phyloP scores from a whole-genome alignment of 1,284 basidiomycete species.

The Ganoderma leucocontextum region DNA sequence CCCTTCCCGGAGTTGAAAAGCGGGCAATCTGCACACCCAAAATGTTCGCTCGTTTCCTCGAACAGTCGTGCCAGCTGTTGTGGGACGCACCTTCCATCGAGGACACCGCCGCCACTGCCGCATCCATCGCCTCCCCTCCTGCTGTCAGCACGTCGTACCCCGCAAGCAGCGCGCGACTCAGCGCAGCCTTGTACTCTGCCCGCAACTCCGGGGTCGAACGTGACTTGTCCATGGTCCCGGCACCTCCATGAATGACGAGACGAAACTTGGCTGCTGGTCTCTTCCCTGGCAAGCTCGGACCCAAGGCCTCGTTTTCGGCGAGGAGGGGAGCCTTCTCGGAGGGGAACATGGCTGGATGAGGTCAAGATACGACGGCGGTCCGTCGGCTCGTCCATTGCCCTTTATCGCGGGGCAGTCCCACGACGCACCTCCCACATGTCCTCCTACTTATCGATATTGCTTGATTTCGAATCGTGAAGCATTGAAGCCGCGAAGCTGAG shows the following conservation, averaged over 20 bases:
- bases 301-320: background rate
- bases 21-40: slow-evolving; percentile 61
- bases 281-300: background rate
- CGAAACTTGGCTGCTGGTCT: slow-evolving; percentile 45
- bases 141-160: slow-evolving; percentile 69
- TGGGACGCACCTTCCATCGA: slow-evolving; percentile 70
- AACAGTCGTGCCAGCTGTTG: background rate
- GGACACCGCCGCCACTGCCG: slow-evolving; percentile 78
- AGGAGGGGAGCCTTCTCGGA: slow-evolving; percentile 18
- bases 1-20: slow-evolving; percentile 84
- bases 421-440: background rate
- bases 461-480: background rate
- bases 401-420: background rate
- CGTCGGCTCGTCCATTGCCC: background rate
- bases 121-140: slow-evolving; percentile 85
- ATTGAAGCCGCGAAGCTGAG: background rate
- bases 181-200: slow-evolving; percentile 62
- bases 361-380: background rate
- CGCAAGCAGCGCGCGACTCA: slow-evolving; percentile 63
- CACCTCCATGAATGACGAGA: slow-evolving; percentile 84
- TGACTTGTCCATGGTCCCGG: slow-evolving; percentile 68
- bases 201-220: slow-evolving; percentile 71
- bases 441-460: background rate
- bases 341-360: slow-evolving; percentile 12
- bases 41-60: background rate